Evolutionary conservation across 208 protist genomes (phyloP), one percentile per base, ranked within the genome.

Genomic region (Tritrichomonas musculus): DNA sequence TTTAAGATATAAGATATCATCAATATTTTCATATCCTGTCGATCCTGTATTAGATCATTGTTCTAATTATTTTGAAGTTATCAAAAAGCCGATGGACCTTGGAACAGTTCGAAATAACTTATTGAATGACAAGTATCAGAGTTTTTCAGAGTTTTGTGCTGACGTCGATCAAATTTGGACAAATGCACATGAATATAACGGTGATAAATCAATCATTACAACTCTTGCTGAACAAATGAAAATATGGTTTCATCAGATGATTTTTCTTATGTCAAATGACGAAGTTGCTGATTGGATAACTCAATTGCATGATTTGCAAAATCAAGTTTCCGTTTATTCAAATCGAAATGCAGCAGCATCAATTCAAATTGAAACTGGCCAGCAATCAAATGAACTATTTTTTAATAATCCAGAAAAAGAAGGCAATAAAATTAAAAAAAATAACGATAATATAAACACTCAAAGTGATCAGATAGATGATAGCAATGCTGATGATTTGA

Each of bases 91-190:
- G 9, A 88, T 88, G 77, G 77, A 88, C 39, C 47, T 88, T 33
- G 20, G 47, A 39, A 88, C 77, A 36, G 77, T 88, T 57, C 77
- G 77, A 33, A n/a, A 53, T 22, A 88, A 88, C 33, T 39, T 88
- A 57, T 0, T 60, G 8, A 57, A 57, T 20, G 30, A 88, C 22
- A 36, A 57, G 36, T 88, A 88, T 39, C 1, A 39, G 1, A 39
- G 3, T 8, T 20, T 47, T 33, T 25, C 44, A 33, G 47, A 88
- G 3, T 88, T 53, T 20, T 47, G 44, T 0, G 0, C 14, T 57
- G 77, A 88, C 27, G 77, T 88, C 5, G 47, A 88, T 57, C 47
- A 44, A 57, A 88, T 88, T 88, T 88, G 77, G 77, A 47, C 53
- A 55, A 88, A 88, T 57, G 25, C 47, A 13, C 41, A 33, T 53